Evolutionary conservation across 2,329 filamentous ascomycete species (phyloP).

Genomic region (Colletotrichum chlorophyti): DNA sequence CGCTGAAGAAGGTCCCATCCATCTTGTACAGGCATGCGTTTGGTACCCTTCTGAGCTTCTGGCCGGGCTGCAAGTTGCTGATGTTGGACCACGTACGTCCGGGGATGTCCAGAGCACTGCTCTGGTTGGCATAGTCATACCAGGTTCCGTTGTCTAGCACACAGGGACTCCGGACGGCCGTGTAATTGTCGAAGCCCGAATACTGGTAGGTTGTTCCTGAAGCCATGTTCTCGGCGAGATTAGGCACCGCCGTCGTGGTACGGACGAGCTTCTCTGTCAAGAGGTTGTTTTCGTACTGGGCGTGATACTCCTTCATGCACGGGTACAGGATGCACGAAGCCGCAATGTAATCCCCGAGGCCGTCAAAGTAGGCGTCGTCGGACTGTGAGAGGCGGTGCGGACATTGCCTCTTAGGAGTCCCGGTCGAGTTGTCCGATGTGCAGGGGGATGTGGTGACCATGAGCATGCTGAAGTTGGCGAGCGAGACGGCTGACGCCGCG

Average conservation of each 20-base stretch:
- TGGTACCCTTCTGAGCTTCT: not conserved
- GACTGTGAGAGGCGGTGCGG: slow-evolving; percentile 2
- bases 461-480: slow-evolving; percentile 18
- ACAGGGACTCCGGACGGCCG: slow-evolving; percentile 2
- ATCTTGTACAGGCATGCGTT: slow-evolving; percentile 22
- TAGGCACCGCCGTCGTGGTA: slow-evolving; percentile 5
- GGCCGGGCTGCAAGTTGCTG: not conserved
- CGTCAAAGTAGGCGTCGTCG: not conserved
- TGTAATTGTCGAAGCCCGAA: slow-evolving; percentile 12
- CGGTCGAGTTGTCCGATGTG: not conserved
- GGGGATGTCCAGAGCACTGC: not conserved
- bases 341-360: slow-evolving; percentile 4
- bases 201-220: not conserved
- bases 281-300: slow-evolving; percentile 1
- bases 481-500: not conserved
- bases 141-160: slow-evolving; percentile 15
- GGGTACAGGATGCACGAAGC: slow-evolving; percentile 12
- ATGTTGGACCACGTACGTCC: slow-evolving; percentile 11
- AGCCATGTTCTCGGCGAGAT: not conserved
- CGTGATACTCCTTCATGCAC: slow-evolving; percentile 14
- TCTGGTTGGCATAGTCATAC: slow-evolving; percentile 1
- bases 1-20: slow-evolving; percentile 6
- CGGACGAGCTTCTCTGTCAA: slow-evolving; percentile 13
- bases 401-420: not conserved
- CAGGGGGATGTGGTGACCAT: slow-evolving; percentile 4